Conservation (phyloP, 352 stramenopile genomes). For the Globisporangium nunn region DNA sequence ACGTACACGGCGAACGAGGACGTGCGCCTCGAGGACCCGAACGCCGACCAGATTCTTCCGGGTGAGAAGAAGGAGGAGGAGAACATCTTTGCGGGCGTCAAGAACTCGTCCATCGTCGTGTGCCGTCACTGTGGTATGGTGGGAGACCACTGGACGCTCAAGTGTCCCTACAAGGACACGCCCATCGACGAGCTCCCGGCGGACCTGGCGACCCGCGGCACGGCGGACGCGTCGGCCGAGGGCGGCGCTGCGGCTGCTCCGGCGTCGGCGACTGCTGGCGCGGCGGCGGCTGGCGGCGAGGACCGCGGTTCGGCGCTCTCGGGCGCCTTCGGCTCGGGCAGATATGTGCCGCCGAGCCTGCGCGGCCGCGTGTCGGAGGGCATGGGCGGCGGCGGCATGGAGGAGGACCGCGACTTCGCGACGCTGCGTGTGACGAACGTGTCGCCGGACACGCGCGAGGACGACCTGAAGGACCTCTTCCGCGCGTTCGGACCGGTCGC, state of each 20-base stretch:
- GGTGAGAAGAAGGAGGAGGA: conserved; percentile 88
- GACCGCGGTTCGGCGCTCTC: conserved; percentile 48
- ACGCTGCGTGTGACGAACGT: conserved; percentile 99
- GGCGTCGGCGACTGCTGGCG: conserved; percentile 16
- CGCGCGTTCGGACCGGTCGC: conserved; percentile 93
- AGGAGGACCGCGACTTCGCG: conserved; percentile 73
- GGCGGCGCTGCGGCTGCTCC: conserved; percentile 7
- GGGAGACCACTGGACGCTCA: conserved; percentile 87
- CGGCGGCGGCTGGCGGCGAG: conserved; percentile 22
- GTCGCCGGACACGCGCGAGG: conserved; percentile 96
- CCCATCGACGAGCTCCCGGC: conserved; percentile 69
- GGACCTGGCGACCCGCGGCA: conserved; percentile 47
- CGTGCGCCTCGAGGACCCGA: conserved; percentile 76
- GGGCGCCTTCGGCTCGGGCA: conserved; percentile 71
- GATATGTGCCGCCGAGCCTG: conserved; percentile 84
- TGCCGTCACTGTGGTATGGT: conserved; percentile 89
- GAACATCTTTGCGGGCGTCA: conserved; percentile 82
- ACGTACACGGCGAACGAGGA: conserved; percentile 85
- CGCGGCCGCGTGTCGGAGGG: conserved; percentile 34
- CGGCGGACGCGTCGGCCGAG: conserved; percentile 22
- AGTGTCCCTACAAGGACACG: conserved; percentile 89
- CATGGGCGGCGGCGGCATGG: conserved; percentile 21
- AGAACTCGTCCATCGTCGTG: conserved; percentile 86
- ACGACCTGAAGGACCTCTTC: conserved; percentile 99
- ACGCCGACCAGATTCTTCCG: conserved; percentile 78